Evolutionary conservation across 495 filamentous ascomycete genomes (phyloP).

Genomic region (Hypoxylon subgilvum): DNA sequence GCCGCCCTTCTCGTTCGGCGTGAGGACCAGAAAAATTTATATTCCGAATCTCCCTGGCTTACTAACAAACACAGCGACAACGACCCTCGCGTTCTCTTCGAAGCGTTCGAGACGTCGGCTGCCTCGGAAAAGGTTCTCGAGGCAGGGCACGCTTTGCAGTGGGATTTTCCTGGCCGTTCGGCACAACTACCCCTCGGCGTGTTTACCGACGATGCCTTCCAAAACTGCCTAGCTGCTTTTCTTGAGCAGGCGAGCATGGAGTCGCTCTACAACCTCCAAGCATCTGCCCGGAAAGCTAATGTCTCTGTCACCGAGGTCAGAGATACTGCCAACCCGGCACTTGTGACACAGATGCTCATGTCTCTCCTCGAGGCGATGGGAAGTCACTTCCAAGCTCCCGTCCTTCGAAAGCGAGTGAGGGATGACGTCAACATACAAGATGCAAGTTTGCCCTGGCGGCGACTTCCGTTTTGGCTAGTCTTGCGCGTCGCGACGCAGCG

Average conservation of each 20-base stretch:
- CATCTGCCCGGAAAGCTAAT: conserved; percentile 57
- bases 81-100: conserved; percentile 47
- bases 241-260: conserved; percentile 65
- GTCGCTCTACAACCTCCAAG: conserved; percentile 58
- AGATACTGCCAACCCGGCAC: conserved; percentile 59
- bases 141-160: conserved; percentile 41
- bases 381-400: conserved; percentile 29
- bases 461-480: conserved; percentile 61
- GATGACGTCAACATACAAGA: conserved; percentile 62
- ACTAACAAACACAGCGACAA: conserved; percentile 19
- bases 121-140: conserved; percentile 51
- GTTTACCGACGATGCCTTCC: conserved; percentile 55
- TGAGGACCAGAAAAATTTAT: conserved; percentile 46
- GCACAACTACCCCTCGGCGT: conserved; percentile 50
- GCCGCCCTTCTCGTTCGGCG: conserved; percentile 59
- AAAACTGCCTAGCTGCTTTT: conserved; percentile 56
- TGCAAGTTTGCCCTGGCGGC: conserved; percentile 61
- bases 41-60: conserved; percentile 33
- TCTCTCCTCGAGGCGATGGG: conserved; percentile 62
- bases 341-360: conserved; percentile 63
- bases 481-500: conserved; percentile 61
- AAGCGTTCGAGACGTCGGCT: conserved; percentile 64
- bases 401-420: conserved; percentile 61
- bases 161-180: conserved; percentile 50
- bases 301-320: conserved; percentile 55